A percentile compares a stretch with the other conserved stretches of the same genome.
Evolutionary conservation across 805 yeast genomes (phyloP).

Genomic region (Lachancea thermotolerans): DNA sequence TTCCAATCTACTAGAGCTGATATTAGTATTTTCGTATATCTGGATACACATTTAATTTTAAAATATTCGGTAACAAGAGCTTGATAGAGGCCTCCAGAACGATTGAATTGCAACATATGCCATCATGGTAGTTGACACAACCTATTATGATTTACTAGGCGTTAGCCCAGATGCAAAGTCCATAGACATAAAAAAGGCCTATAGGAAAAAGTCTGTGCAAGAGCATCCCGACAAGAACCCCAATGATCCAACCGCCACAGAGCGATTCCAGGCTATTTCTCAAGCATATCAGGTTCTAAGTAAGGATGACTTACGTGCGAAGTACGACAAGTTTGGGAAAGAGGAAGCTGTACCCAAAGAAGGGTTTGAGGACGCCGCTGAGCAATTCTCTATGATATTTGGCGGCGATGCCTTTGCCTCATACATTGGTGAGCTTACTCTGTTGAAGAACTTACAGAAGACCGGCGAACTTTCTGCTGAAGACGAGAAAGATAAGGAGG

Average conservation of each 20-base stretch:
- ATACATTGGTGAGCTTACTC: constrained; percentile 82
- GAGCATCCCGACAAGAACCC: constrained; percentile 82
- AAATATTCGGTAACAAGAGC: background rate
- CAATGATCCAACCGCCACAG: constrained; percentile 67
- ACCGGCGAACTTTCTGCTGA: constrained; percentile 45
- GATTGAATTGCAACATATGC: background rate
- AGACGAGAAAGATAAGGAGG: constrained; percentile 37
- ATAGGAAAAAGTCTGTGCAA: constrained; percentile 66
- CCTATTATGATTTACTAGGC: constrained; percentile 62
- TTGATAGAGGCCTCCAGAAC: background rate
- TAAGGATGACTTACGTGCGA: constrained; percentile 53
- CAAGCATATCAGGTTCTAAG: constrained; percentile 78
- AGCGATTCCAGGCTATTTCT: constrained; percentile 50
- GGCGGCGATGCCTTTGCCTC: constrained; percentile 87
- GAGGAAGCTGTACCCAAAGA: constrained; percentile 64
- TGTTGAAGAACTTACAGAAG: constrained; percentile 69
- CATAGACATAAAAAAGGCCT: constrained; percentile 69
- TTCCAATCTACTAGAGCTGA: too few species aligned
- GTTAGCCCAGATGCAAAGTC: constrained; percentile 53
- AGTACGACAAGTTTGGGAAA: constrained; percentile 71
- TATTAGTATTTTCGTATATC: background rate
- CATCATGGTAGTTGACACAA: constrained; percentile 66
- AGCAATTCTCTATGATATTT: constrained; percentile 63
- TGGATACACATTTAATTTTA: background rate
- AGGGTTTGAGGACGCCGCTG: constrained; percentile 71